phyloP scores from a whole-genome alignment of 2,329 filamentous ascomycete genomes.

The Ophiocordyceps robertsii region DNA sequence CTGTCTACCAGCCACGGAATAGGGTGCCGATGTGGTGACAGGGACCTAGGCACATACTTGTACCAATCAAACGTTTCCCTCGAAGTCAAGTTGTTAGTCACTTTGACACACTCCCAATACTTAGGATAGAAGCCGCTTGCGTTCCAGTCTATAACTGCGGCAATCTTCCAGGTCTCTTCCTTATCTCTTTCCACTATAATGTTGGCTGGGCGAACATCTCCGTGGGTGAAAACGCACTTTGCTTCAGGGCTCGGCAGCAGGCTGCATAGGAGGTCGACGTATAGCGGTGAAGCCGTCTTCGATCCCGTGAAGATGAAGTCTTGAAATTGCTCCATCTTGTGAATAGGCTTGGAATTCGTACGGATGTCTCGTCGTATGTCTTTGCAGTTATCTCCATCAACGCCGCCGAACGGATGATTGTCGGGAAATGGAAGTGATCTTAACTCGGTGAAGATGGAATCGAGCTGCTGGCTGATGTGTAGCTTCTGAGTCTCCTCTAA shows the following conservation, averaged over 20 bases:
- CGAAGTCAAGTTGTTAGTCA: constrained; percentile 6
- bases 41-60: constrained; percentile 3
- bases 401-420: constrained; percentile 2
- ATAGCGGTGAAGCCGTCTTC: constrained; percentile 2
- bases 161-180: constrained; percentile 4
- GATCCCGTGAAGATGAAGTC: constrained; percentile 5
- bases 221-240: constrained; percentile 4
- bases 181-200: constrained; percentile 1
- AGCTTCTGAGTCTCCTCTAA: constrained; percentile 5
- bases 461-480: constrained; percentile 4
- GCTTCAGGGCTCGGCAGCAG: neutral
- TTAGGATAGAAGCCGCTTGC: constrained; percentile 8
- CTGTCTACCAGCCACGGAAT: constrained; percentile 2
- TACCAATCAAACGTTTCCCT: constrained; percentile 5
- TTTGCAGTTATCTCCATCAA: constrained; percentile 3
- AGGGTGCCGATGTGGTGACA: constrained; percentile 1
- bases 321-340: constrained; percentile 2
- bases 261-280: constrained; percentile 2
- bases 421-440: constrained; percentile 5
- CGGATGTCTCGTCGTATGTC: constrained; percentile 3
- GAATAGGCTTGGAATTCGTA: constrained; percentile 1
- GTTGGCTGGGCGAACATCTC: neutral
- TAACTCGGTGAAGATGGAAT: constrained; percentile 3
- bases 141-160: constrained; percentile 8
- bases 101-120: constrained; percentile 8